Base-by-base conservation (phyloP, 1,284 basidiomycete genomes). In the Fomitopsis betulina region DNA sequence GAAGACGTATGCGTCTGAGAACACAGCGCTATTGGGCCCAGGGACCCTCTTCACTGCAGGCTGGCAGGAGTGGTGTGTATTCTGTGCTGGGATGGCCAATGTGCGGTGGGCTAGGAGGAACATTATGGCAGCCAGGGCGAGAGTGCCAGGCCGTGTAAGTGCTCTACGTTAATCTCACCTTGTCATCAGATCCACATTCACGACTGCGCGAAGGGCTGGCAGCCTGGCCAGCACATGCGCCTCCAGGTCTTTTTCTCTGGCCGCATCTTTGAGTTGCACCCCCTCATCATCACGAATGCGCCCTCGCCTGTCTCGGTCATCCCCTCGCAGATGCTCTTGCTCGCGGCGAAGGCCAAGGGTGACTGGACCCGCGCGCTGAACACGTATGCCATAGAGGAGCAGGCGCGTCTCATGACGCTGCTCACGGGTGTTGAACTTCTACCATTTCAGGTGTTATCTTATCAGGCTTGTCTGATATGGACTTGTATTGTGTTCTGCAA, bases 161-260 rank as follows among this genome's bases (percentile, higher is more conserved):
- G n/a, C n/a, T n/a, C n/a, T n/a, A n/a, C n/a, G n/a, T n/a, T 25
- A n/a, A 15, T 30, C 49, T 51, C 23, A 54, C 37, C 13, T 27
- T n/a, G 52, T 51, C 15, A 9, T 4, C 57, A 91, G 90, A 85
- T 93, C 55, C 86, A 85, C 59, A 78, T 94, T 13, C 83, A 87
- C 9, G 81, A 90, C 66, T 85, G 82, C 59, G 79, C 85, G 53
- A 76, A 77, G 25, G 90, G 91, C 8, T 94, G 91, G 89, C 72
- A 82, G 1, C 86, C 87, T 0, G 91, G 90, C 1, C 92, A 94
- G 66, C 91, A 93, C 66, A 74, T 93, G 63, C 83, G 83, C 45
- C 71, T 94, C 2, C 85, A 89, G 0, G 80, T 91, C 15, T 86
- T 93, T 71, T 83, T 87, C 69, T 76, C 73, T 0, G 84, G 83